Evolutionary conservation across 495 filamentous ascomycete species (phyloP).

Genomic region (Lindgomyces ingoldianus): DNA sequence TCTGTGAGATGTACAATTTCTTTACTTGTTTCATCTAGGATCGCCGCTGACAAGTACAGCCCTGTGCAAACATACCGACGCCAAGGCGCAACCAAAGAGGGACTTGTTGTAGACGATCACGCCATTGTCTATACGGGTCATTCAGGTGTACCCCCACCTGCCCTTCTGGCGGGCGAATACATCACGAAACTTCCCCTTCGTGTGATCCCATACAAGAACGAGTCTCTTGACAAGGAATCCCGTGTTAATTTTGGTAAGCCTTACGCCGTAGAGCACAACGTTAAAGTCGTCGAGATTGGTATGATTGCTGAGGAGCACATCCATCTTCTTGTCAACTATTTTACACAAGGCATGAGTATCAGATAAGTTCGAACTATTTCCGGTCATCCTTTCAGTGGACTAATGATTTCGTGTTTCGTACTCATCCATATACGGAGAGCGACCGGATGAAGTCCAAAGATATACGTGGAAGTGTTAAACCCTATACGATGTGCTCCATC

Average conservation of each 20-base stretch:
- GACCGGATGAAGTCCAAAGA: no score
- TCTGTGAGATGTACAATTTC: no score
- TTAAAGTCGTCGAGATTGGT: slow-evolving; percentile 43
- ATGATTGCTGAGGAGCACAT: slow-evolving; percentile 38
- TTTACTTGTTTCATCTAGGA: no score
- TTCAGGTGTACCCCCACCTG: neutral
- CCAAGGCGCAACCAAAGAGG: slow-evolving; percentile 33
- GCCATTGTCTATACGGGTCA: slow-evolving; percentile 34
- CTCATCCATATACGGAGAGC: no score
- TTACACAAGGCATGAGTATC: slow-evolving; percentile 1
- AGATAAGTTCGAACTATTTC: no score
- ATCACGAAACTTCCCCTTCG: slow-evolving; percentile 29
- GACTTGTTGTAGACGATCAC: slow-evolving; percentile 33
- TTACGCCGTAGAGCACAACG: slow-evolving; percentile 43
- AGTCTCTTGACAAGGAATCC: slow-evolving; percentile 45
- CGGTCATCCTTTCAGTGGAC: no score
- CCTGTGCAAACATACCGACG: slow-evolving; percentile 36
- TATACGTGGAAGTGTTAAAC: no score
- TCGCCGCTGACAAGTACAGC: neutral
- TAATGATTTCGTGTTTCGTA: no score
- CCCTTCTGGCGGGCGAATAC: slow-evolving; percentile 10
- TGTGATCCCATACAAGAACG: slow-evolving; percentile 7
- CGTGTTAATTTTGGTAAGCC: slow-evolving; percentile 53
- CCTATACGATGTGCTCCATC: no score
- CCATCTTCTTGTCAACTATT: slow-evolving; percentile 42